Base-by-base conservation (phyloP, 768 basidiomycete species). In the Boletus reticuloceps region DNA sequence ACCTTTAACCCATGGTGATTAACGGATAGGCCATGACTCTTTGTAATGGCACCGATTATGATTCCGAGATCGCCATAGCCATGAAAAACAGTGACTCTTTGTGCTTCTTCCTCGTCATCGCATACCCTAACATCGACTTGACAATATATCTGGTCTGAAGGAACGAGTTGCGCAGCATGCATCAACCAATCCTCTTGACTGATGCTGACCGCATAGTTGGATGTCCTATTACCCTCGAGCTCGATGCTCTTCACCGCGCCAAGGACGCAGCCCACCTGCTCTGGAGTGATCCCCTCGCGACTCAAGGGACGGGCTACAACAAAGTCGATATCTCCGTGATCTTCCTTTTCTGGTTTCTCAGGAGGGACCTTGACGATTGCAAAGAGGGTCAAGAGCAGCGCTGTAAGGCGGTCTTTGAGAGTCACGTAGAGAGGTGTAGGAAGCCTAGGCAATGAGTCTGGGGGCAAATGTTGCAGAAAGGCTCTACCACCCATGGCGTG, bases 21-120 rank as follows among this genome's bases (percentile, higher is more conserved):
- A 1, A 85, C 65, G 3, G 69, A 62, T 4, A 89, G 60, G 4
- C 85, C 83, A 45, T 70, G 70, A 50, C 79, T 80, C 39, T 77
- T 75, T 10, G 75, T 79, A 17, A 89, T 67, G 14, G 85, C 66
- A 11, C 82, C 80, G 46, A 89, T 67, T 16, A 89, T 85, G 81
- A 88, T 86, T 0, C 84, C 84, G 17, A 89, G 74, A 60, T 89
- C 88, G 10, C 88, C 88, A 60, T 88, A 89, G 2, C 81, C 79
- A 54, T 82, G 77, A 61, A 81, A 81, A 68, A 87, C 81, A 22
- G 75, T 64, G 16, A 81, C 67, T 20, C 82, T 74, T 22, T 83
- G 74, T 68, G 72, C 81, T 61, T 81, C 81, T 19, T 71, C 75
- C 61, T 69, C 68, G 64, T 81, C 76, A 4, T 61, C 65, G 61